Evolutionary conservation across 495 filamentous ascomycete species (phyloP).

Genomic region (Trichoderma orchidacearum): DNA sequence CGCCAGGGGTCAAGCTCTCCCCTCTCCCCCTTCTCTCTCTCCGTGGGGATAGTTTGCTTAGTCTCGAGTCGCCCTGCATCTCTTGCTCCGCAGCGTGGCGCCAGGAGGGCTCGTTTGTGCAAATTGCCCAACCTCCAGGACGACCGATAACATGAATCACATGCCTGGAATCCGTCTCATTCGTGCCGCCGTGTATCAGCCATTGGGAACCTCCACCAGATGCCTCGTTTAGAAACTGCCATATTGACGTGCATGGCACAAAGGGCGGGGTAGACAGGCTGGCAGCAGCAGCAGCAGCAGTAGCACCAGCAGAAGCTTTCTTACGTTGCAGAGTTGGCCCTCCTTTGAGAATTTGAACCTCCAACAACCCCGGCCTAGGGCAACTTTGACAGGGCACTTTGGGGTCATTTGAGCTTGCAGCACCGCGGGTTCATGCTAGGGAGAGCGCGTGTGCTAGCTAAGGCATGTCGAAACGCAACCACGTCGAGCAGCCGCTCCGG

Average conservation of each 20-base stretch:
- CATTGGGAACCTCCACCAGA: neutral
- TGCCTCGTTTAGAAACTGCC: neutral
- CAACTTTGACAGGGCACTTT: neutral
- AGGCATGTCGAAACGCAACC: neutral
- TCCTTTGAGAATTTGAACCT: too few species aligned
- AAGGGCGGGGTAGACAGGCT: neutral
- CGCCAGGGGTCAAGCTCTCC: neutral
- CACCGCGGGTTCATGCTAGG: neutral
- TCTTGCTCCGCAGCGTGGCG: neutral
- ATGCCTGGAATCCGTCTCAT: neutral
- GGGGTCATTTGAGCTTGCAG: neutral
- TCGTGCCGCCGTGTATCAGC: neutral
- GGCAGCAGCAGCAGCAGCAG: too few species aligned
- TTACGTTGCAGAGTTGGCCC: too few species aligned
- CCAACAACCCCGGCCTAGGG: too few species aligned
- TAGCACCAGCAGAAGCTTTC: too few species aligned
- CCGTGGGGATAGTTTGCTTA: neutral
- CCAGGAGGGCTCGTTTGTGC: neutral
- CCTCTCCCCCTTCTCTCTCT: neutral
- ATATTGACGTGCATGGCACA: neutral
- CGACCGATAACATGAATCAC: neutral
- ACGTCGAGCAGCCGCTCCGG: neutral
- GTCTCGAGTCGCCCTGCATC: neutral
- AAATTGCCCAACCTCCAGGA: neutral
- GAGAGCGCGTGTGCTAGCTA: neutral